Evolutionary conservation across 352 stramenopile species (phyloP).

Genomic region (Ophiocytium majus): DNA sequence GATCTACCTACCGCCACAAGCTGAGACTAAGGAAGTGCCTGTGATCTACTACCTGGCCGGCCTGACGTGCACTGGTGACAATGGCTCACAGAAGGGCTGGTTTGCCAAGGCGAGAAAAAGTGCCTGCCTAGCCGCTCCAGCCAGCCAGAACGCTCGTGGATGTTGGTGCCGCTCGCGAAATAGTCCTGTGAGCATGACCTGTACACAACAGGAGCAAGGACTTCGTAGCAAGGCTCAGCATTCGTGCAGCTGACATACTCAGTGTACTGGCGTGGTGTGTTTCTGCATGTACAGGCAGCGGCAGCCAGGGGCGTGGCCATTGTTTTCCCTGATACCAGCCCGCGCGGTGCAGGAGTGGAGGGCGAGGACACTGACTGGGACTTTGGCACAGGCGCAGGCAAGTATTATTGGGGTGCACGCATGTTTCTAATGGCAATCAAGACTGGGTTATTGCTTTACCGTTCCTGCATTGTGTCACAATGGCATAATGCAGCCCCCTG

Average conservation of each 20-base stretch:
- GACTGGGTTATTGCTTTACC: not conserved
- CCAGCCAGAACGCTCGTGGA: too few species aligned
- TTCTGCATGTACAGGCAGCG: conserved; percentile 78
- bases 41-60: conserved; percentile 90
- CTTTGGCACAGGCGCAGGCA: conserved; percentile 91
- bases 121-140: too few species aligned
- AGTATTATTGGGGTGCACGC: conserved; percentile 81
- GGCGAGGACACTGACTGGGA: conserved; percentile 89
- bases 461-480: not conserved
- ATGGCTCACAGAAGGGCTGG: conserved; percentile 89
- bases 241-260: too few species aligned
- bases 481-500: not conserved
- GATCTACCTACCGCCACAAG: conserved; percentile 1
- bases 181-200: too few species aligned
- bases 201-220: too few species aligned
- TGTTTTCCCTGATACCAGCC: conserved; percentile 90
- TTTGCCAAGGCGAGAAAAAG: conserved; percentile 23
- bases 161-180: too few species aligned
- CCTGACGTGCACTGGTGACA: conserved; percentile 93
- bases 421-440: too few species aligned
- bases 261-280: too few species aligned
- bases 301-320: conserved; percentile 85
- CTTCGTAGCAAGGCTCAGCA: too few species aligned
- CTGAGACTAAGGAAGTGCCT: conserved; percentile 48
- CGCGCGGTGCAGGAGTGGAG: conserved; percentile 79